phyloP scores from a whole-genome alignment of 2,329 filamentous ascomycete species.

The Chaetomium sp. region DNA sequence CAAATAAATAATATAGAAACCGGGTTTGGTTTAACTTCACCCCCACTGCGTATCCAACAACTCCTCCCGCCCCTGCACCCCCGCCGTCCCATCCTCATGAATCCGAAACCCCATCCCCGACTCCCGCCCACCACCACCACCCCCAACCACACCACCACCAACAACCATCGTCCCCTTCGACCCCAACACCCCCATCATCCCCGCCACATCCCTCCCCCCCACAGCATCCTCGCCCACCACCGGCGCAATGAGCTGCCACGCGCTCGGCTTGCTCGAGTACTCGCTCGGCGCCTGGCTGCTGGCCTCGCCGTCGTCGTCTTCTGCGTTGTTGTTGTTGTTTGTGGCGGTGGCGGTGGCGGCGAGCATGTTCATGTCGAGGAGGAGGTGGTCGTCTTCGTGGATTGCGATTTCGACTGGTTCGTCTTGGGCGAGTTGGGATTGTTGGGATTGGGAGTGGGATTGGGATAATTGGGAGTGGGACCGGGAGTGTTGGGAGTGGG shows the following conservation, averaged over 20 bases:
- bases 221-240: background rate
- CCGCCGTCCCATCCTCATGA: slow-evolving; percentile 34
- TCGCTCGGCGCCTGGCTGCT: slow-evolving; percentile 57
- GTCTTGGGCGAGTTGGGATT: background rate
- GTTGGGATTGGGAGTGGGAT: background rate
- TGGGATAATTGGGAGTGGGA: background rate
- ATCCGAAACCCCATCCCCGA: slow-evolving; percentile 31
- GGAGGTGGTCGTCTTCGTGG: slow-evolving; percentile 20
- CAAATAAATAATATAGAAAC: background rate
- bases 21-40: background rate
- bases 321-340: slow-evolving; percentile 12
- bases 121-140: background rate
- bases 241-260: slow-evolving; percentile 40
- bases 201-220: background rate
- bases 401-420: slow-evolving; percentile 24
- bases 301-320: slow-evolving; percentile 39
- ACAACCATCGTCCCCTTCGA: background rate
- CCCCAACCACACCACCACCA: background rate
- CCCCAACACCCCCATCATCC: background rate
- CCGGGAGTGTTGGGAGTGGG: background rate
- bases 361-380: background rate
- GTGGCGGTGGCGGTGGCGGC: too few relatives aligned
- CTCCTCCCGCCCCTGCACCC: slow-evolving; percentile 9
- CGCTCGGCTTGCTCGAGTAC: slow-evolving; percentile 55
- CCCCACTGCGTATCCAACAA: slow-evolving; percentile 27